Evolutionary conservation across 108 stramenopile genomes (phyloP).

Genomic region (Skeletonema marinoi): DNA sequence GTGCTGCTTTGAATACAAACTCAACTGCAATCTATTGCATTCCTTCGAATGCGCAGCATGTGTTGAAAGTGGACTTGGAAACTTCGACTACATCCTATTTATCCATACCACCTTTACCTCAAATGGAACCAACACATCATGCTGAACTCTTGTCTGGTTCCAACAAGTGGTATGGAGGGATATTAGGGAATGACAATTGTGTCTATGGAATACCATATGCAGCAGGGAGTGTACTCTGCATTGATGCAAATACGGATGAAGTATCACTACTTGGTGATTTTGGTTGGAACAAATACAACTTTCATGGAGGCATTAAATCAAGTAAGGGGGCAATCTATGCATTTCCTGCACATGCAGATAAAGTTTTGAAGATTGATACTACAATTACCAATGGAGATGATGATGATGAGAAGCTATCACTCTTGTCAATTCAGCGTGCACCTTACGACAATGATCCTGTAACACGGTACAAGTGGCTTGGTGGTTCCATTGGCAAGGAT

Average conservation of each 20-base stretch:
- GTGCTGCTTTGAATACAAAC: conserved; percentile 74
- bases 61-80: conserved; percentile 73
- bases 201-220: conserved; percentile 84
- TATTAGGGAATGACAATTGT: conserved; percentile 73
- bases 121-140: conserved; percentile 25
- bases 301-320: conserved; percentile 82
- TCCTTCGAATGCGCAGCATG: conserved; percentile 76
- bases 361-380: conserved; percentile 73
- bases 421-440: conserved; percentile 58
- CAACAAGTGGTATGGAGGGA: conserved; percentile 89
- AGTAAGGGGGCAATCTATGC: conserved; percentile 63
- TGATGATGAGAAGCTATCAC: conserved; percentile 2
- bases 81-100: conserved; percentile 70
- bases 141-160: conserved; percentile 48
- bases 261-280: conserved; percentile 71
- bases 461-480: conserved; percentile 83
- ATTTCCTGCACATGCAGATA: conserved; percentile 71
- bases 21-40: conserved; percentile 84
- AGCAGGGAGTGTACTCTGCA: conserved; percentile 61
- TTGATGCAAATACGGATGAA: conserved; percentile 63
- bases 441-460: conserved; percentile 53
- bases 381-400: conserved; percentile 15
- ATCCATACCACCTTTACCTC: conserved; percentile 34
- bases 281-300: conserved; percentile 69
- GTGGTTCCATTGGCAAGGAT: conserved; percentile 73